Base-by-base conservation (phyloP, 2,329 filamentous ascomycete genomes). In the Neopestalotiopsis rosae region DNA sequence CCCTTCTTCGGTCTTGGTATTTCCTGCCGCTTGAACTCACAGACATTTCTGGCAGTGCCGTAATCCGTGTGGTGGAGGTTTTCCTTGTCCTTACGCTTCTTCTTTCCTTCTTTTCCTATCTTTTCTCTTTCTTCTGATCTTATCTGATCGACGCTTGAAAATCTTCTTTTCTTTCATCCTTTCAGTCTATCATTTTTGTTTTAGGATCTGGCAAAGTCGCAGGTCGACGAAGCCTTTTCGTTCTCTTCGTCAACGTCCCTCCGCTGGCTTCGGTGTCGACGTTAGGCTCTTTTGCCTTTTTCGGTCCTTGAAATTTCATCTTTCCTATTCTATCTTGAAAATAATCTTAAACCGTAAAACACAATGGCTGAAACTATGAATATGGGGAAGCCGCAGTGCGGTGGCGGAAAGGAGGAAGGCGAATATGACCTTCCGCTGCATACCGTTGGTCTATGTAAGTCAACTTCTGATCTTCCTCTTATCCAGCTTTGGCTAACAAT, bases 401-500 rank as follows among this genome's bases (percentile, higher is more conserved):
- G 82, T 24, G 76, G 81, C 65, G 80, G 76, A 20, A 69, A 75
- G 69, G 73, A 79, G 69, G 70, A 65, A 1, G 81, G 81, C 69
- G 81, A 82, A 59, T 84, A 84, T 69, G 82, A 84, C 69, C 72
- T 84, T 42, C 74, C 75, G n/a, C 71, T 84, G 24, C 82, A 84
- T 66, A 79, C 81, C 32, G 74, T 77, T 56, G 82, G 77, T 56
- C 74, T 84, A n/a, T 84, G 82, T 84, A 72, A 80, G 82, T 79
- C 6, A 59, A n/a, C n/a, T 9, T 13, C 20, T 32, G 13, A 10
- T 17, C 7, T 24, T 10, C 32, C 6, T 62, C 10, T 62, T 17
- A 2, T 10, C n/a, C 12, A 34, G 20, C 10, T 2, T 28, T 34
- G n/a, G 12, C 28, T 40, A 34, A 30, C n/a, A 40, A 40, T 12